phyloP scores from a whole-genome alignment of 1,284 basidiomycete genomes.

The Stygiomarasmius scandens region DNA sequence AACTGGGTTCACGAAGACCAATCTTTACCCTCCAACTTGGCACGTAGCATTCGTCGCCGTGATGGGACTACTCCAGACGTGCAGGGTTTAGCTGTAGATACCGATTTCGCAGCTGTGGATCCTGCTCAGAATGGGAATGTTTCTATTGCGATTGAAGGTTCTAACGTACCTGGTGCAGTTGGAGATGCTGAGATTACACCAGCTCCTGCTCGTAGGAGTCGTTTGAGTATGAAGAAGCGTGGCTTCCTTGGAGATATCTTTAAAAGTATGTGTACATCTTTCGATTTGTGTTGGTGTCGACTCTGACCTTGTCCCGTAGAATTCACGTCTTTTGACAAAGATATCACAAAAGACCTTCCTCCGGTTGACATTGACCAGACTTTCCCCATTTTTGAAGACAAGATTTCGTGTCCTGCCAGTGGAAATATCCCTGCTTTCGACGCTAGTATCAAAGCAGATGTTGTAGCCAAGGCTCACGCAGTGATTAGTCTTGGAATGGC shows the following conservation, averaged over 20 bases:
- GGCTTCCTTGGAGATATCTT: neutral
- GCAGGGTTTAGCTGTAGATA: constrained; percentile 36
- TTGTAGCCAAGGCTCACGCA: constrained; percentile 14
- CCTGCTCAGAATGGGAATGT: constrained; percentile 30
- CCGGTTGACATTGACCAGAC: constrained; percentile 21
- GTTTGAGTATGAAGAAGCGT: constrained; percentile 12
- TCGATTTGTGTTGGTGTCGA: neutral
- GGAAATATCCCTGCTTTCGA: constrained; percentile 21
- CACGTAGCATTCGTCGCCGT: constrained; percentile 14
- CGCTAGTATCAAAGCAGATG: constrained; percentile 19
- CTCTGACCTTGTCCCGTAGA: neutral
- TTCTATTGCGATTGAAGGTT: constrained; percentile 29
- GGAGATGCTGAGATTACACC: constrained; percentile 20
- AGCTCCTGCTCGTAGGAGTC: constrained; percentile 8
- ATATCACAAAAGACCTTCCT: constrained; percentile 14
- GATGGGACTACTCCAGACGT: constrained; percentile 25
- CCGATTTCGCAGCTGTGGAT: constrained; percentile 33
- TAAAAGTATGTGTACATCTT: neutral
- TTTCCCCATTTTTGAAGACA: constrained; percentile 21
- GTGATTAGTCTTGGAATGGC: constrained; percentile 13
- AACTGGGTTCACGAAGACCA: constrained; percentile 19
- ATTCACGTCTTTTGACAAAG: constrained; percentile 13
- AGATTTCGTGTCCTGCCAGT: constrained; percentile 21
- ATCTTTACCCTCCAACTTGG: constrained; percentile 14
- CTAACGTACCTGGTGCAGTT: constrained; percentile 26